Conservation (phyloP, 257 asterid species). For the Voacanga thouarsii region DNA sequence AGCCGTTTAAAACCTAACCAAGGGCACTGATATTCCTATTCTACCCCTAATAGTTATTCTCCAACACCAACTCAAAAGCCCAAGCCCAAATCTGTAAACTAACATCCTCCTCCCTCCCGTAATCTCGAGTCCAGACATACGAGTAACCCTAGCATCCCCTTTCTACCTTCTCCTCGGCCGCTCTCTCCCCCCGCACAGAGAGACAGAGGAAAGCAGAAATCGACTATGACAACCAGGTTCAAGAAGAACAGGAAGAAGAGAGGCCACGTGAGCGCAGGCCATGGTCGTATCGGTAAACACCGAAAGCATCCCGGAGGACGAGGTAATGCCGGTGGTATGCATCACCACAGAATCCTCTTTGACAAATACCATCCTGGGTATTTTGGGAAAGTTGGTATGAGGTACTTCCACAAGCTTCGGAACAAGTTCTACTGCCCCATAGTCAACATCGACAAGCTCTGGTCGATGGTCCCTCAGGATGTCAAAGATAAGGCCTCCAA, state of each 20-base stretch:
- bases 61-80: background rate
- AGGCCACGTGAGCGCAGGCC: constrained; percentile 48
- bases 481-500: background rate
- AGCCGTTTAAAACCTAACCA: background rate
- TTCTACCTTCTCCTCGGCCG: background rate
- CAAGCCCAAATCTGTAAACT: background rate
- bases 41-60: background rate
- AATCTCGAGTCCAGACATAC: background rate
- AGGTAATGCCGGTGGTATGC: constrained; percentile 42
- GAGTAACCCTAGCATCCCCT: background rate
- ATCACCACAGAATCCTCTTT: constrained; percentile 40
- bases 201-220: background rate
- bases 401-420: constrained; percentile 15
- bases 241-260: constrained; percentile 44
- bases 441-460: constrained; percentile 13
- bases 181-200: background rate
- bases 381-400: constrained; percentile 39
- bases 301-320: constrained; percentile 40
- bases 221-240: constrained; percentile 32
- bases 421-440: constrained; percentile 17
- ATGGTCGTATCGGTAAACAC: constrained; percentile 41
- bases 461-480: constrained; percentile 11
- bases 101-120: background rate
- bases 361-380: constrained; percentile 43
- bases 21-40: background rate